These are phyloP conservation scores for Nothophoma quercina DNA, from an alignment of 2,329 filamentous ascomycete genomes.

Conservation along the genomic window DNA sequence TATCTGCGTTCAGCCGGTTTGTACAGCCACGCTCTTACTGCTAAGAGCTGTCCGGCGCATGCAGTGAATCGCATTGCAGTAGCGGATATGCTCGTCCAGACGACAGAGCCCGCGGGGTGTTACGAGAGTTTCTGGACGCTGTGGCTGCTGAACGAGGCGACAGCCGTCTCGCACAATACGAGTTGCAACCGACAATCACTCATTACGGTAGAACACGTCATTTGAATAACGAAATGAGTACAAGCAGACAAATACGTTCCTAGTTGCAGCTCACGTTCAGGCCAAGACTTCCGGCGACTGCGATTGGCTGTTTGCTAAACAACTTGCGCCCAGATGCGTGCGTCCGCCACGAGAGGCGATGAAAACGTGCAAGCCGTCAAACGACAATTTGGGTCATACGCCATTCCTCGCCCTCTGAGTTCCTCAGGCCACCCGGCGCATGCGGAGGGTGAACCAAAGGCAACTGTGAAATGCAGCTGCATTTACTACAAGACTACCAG, in stretches of 20 bases:
- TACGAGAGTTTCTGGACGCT: background rate
- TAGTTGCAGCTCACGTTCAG: background rate
- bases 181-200: background rate
- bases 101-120: background rate
- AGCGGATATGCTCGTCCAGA: background rate
- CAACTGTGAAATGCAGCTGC: no score
- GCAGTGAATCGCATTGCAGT: background rate
- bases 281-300: background rate
- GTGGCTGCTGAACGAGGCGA: background rate
- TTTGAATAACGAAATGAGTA: background rate
- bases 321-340: background rate
- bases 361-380: background rate
- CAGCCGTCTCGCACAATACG: background rate
- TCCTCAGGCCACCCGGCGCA: no score
- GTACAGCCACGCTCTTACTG: background rate
- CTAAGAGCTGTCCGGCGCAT: background rate
- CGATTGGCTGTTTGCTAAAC: background rate
- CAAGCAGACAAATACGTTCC: background rate
- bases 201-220: background rate
- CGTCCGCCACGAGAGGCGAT: background rate
- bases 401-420: background rate
- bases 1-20: background rate
- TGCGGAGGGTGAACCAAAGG: no score
- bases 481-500: no score
- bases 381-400: background rate